Base-by-base conservation (phyloP, 768 basidiomycete genomes). In the Pleurotus eryngii region DNA sequence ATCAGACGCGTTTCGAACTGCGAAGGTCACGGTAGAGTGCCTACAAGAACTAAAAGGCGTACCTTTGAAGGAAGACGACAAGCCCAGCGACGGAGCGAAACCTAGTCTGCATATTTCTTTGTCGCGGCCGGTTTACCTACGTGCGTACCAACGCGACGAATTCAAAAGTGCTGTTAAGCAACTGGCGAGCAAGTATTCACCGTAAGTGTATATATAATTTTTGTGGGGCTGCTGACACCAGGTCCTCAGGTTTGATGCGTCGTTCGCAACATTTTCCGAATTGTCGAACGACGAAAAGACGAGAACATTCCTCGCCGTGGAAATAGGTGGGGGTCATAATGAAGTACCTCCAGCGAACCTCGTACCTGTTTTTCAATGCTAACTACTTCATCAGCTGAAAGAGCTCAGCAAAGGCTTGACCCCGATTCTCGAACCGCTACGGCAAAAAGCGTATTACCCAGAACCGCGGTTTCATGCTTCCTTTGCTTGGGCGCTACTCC, bases 401-500 rank as follows among this genome's bases (percentile, higher is more conserved):
- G 64, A 67, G 6, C 70, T 94, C 43, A 74, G 83, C 1, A 73
- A 81, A 48, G 73, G 75, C 20, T 70, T 97, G 42, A 75, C 79
- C 4, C 86, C 88, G 1, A 73, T 77, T 5, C 72, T 96, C 46
- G 72, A 72, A 26, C 66, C 70, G 3, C 74, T 92, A 35, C 85
- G 87, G 54, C 89, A 95, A 62, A 85, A 87, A 61, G 79, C 81
- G 56, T 97, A 92, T 70, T 96, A 98, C 71, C 65, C 74, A 35
- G 73, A 82, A 27, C 93, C 95, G 17, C 83, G 86, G 46, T 97
- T 95, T 65, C 95, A 98, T 67, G 81, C 89, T 11, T 95, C 93
- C 2, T 84, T 97, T 55, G 92, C 86, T 8, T 97, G 95, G 95
- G 84, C 86, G 12, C 76, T 93, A 45, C 80, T 92, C 49, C 76